These are phyloP conservation scores for Penicillium vulpinum DNA, from an alignment of 2,329 filamentous ascomycete genomes.

Conservation along the genomic window DNA sequence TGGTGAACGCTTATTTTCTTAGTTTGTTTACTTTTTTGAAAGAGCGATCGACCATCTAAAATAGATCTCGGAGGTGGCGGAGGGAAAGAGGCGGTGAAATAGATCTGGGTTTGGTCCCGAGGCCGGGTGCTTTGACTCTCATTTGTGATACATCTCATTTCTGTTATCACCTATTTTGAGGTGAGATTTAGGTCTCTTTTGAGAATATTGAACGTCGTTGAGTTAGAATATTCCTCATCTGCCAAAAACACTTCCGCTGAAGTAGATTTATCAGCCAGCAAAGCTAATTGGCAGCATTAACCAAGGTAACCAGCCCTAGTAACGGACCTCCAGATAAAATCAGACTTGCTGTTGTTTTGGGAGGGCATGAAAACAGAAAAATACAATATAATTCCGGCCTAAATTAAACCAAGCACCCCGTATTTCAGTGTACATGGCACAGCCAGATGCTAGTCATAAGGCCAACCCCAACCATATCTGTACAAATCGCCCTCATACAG, in stretches of 20 bases:
- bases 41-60: neutral
- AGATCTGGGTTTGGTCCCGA: neutral
- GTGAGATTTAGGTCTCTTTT: neutral
- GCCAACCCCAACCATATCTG: slow-evolving; percentile 14
- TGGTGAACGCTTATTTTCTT: slow-evolving; percentile 10
- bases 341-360: neutral
- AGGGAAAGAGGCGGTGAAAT: slow-evolving; percentile 11
- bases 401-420: neutral
- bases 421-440: neutral
- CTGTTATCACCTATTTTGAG: neutral
- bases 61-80: slow-evolving; percentile 1
- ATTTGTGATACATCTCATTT: neutral
- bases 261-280: neutral
- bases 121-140: neutral
- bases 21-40: neutral
- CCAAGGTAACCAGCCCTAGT: neutral
- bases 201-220: neutral
- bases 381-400: slow-evolving; percentile 4
- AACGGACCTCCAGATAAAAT: neutral
- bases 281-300: slow-evolving; percentile 6
- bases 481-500: slow-evolving; percentile 19
- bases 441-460: slow-evolving; percentile 6
- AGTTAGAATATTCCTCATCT: neutral
- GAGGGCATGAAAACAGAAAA: neutral
- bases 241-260: neutral